Evolutionary conservation across 345 rosid species (phyloP).

Genomic region (Citrus cavaleriei): DNA sequence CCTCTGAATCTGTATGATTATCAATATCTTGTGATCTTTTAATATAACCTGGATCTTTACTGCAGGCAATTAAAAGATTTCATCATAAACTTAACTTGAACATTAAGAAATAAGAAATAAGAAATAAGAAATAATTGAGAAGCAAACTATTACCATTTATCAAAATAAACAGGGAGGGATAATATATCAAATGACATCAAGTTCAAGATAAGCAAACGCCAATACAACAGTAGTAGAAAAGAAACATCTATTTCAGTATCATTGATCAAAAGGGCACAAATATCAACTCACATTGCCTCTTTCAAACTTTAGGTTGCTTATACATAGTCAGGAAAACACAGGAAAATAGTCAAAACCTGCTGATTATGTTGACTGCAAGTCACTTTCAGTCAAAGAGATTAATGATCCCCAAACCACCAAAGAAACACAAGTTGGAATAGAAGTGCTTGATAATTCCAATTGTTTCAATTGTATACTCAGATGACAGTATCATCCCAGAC

Average conservation of each 20-base stretch:
- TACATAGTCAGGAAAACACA: not conserved
- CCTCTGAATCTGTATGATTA: constrained; percentile 47
- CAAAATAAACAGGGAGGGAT: not conserved
- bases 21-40: constrained; percentile 45
- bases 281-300: not conserved
- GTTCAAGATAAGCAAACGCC: not conserved
- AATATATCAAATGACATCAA: not conserved
- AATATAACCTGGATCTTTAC: constrained; percentile 85
- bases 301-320: not conserved
- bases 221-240: not conserved
- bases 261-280: not conserved
- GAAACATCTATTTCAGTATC: not conserved
- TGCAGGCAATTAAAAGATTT: constrained; percentile 35
- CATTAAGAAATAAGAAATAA: not conserved
- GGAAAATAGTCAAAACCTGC: not conserved
- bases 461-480: not conserved
- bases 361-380: not conserved
- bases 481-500: not conserved
- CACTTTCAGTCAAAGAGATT: not conserved
- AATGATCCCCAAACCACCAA: not conserved
- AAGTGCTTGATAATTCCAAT: not conserved
- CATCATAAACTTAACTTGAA: not conserved
- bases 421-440: not conserved
- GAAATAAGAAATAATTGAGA: not conserved
- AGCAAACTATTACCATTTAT: not conserved